Percentiles rank a stretch among this genome's conserved stretches.
Evolutionary conservation across 345 rosid genomes (phyloP).

Genomic region (Salix caprea): DNA sequence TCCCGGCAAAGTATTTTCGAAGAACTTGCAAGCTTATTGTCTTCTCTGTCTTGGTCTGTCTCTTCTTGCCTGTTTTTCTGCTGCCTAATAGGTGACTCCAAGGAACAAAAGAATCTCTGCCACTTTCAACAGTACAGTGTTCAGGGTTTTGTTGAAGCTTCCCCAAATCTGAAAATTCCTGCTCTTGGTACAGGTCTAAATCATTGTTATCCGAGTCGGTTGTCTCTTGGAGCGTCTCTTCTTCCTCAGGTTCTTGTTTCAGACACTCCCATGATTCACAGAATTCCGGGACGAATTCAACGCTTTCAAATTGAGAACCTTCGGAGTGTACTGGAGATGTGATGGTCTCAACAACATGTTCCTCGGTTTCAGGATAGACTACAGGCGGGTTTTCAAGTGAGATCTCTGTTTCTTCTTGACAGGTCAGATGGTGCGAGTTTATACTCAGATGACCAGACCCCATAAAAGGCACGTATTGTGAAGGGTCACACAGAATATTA

Average conservation of each 20-base stretch:
- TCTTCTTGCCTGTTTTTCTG: constrained; percentile 20
- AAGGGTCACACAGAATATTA: constrained; percentile 22
- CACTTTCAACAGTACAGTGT: constrained; percentile 22
- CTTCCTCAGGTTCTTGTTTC: constrained; percentile 52
- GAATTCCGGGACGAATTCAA: constrained; percentile 29
- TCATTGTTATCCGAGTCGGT: constrained; percentile 40
- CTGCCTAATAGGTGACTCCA: constrained; percentile 6
- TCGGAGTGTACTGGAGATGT: constrained; percentile 33
- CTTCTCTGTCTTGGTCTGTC: constrained; percentile 32
- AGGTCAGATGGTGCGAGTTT: constrained; percentile 25
- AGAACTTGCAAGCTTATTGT: constrained; percentile 34
- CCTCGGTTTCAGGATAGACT: constrained; percentile 22
- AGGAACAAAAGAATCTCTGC: constrained; percentile 7
- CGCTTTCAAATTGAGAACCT: constrained; percentile 34
- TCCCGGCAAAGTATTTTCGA: constrained; percentile 39
- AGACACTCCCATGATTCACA: constrained; percentile 55
- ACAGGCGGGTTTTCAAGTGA: constrained; percentile 23
- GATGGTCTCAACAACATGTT: constrained; percentile 21
- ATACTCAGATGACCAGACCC: constrained; percentile 27
- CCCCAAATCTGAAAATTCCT: constrained; percentile 37
- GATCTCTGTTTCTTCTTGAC: constrained; percentile 31
- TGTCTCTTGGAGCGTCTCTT: constrained; percentile 37
- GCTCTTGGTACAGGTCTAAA: constrained; percentile 22
- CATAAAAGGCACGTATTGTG: constrained; percentile 22
- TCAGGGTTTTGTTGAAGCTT: constrained; percentile 31